These are phyloP conservation scores for Fragaria nilgerrensis DNA, from an alignment of 306 rosid species.

Conservation along the genomic window DNA sequence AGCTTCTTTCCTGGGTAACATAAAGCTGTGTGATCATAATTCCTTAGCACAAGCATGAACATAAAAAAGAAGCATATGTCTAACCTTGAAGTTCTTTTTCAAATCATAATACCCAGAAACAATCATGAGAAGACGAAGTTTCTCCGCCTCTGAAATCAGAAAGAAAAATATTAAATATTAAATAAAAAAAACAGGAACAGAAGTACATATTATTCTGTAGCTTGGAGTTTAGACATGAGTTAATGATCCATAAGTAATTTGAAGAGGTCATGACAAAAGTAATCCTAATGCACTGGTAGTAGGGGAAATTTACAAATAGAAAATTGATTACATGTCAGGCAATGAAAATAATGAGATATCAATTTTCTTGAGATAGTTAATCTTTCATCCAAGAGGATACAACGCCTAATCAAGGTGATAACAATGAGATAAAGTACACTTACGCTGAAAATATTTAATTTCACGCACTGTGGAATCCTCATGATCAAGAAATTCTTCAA, in stretches of 20 bases:
- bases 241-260: not conserved
- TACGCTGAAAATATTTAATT: constrained; percentile 52
- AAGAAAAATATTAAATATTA: not conserved
- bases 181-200: not conserved
- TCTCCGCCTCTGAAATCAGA: constrained; percentile 54
- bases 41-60: not conserved
- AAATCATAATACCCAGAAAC: constrained; percentile 67
- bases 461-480: constrained; percentile 45
- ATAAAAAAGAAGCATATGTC: not conserved
- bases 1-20: not conserved
- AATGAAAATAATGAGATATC: not conserved
- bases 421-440: constrained; percentile 25
- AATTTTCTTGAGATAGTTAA: not conserved
- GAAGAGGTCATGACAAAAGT: not conserved
- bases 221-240: not conserved
- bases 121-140: constrained; percentile 58
- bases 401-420: not conserved
- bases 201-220: not conserved
- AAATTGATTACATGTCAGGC: not conserved
- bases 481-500: constrained; percentile 48
- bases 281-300: not conserved
- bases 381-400: not conserved
- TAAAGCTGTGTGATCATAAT: not conserved
- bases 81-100: constrained; percentile 74
- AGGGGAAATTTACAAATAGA: not conserved